Base-by-base conservation (phyloP, 352 stramenopile genomes). In the Lagenidium giganteum region DNA sequence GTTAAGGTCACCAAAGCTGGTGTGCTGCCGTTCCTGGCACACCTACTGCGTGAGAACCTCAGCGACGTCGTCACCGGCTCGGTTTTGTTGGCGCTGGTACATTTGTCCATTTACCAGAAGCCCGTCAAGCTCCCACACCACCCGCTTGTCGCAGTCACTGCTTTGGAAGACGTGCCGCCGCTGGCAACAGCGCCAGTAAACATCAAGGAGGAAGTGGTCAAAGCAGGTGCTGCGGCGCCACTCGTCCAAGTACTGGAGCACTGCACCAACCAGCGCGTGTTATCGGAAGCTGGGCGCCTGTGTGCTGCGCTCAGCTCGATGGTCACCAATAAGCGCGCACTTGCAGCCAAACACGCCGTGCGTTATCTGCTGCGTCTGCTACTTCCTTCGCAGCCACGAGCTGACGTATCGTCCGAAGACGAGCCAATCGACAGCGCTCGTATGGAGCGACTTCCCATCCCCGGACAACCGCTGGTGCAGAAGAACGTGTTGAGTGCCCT, bases 181-280 rank as follows among this genome's bases (percentile, higher is more conserved):
- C 24, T 25, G 25, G 32, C 18, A 9, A 34, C 43, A 42, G 13
- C 25, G 21, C 20, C 26, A 12, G 32, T 50, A 0, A 67, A 61
- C n/a, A 54, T 83, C 12, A 70, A 69, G 9, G 66, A 89, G n/a
- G 71, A 86, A 33, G 85, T 90, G 27, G 34, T 85, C 8, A 83
- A 83, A 20, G 62, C 69, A 13, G 71, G 74, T 3, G 64, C 57
- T 0, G 48, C 56, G 6, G 46, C 69, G 3, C 72, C 77, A 7
- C 61, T 90, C 3, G 65, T 62, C n/a, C 49, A 60, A 16, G 62
- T 90, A 23, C 48, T 86, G 5, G 67, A 83, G 20, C 46, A 49
- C 16, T 61, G 43, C 2, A 39, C 39, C 16, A 90, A 90, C 33
- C 53, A 67, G 40, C 65, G 67, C 32, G 60, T 90, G 22, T 53